These are phyloP conservation scores for Starmerella lactis-condensi DNA, from an alignment of 805 yeast genomes.

Conservation along the genomic window DNA sequence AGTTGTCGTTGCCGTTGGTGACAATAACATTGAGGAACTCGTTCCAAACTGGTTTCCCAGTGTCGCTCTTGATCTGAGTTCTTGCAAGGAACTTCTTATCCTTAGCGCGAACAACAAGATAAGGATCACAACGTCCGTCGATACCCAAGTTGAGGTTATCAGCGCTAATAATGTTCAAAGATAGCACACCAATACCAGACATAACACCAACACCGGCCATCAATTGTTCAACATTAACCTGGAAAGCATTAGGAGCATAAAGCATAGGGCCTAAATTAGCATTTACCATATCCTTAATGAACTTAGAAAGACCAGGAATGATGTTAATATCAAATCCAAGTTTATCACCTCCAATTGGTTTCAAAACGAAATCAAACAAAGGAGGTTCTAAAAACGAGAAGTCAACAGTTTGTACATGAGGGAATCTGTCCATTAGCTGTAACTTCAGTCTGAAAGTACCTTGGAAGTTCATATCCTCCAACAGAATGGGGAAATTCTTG, in stretches of 20 bases:
- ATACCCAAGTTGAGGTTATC: slow-evolving; percentile 48
- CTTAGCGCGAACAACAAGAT: slow-evolving; percentile 47
- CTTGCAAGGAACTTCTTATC: slow-evolving; percentile 36
- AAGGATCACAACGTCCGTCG: slow-evolving; percentile 81
- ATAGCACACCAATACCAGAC: slow-evolving; percentile 74
- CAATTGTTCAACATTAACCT: slow-evolving; percentile 78
- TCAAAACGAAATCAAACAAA: slow-evolving; percentile 64
- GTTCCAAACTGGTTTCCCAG: slow-evolving; percentile 64
- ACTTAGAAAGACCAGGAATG: slow-evolving; percentile 70
- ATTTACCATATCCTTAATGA: slow-evolving; percentile 67
- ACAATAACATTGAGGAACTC: slow-evolving; percentile 57
- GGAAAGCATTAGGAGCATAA: slow-evolving; percentile 79
- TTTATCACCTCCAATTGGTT: slow-evolving; percentile 60
- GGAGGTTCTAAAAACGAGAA: slow-evolving; percentile 76
- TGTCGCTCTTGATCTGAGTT: slow-evolving; percentile 50
- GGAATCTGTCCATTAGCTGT: slow-evolving; percentile 77
- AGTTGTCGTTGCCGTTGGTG: slow-evolving; percentile 62
- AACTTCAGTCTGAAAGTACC: slow-evolving; percentile 63
- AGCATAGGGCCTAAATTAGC: slow-evolving; percentile 79
- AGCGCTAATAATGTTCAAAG: slow-evolving; percentile 49
- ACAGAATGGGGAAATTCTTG: slow-evolving; percentile 51
- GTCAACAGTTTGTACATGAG: slow-evolving; percentile 82
- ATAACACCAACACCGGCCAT: slow-evolving; percentile 63
- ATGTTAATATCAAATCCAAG: slow-evolving; percentile 71
- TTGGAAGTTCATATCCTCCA: slow-evolving; percentile 61